Percentiles rank a stretch among this genome's conserved stretches.
Conservation (phyloP, 108 stramenopile genomes). For the Pseudonitzschia delicatissima region DNA sequence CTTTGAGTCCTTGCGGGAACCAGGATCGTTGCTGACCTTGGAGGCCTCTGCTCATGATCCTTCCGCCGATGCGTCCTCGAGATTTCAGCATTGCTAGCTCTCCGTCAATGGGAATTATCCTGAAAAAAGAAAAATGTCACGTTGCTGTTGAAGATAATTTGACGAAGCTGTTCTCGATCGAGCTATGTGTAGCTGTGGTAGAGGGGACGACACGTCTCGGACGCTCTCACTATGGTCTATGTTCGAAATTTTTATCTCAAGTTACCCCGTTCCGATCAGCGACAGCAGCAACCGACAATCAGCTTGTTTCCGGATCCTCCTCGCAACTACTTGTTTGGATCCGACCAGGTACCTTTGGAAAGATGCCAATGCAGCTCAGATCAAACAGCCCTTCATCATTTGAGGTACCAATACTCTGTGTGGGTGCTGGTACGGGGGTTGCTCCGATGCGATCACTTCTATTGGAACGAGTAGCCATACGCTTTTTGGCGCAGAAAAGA, state of each 20-base stretch:
- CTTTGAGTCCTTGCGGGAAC: slow-evolving; percentile 67
- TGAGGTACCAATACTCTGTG: slow-evolving; percentile 60
- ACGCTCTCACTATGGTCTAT: slow-evolving; percentile 65
- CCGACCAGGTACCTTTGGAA: slow-evolving; percentile 65
- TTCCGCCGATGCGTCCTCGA: slow-evolving; percentile 69
- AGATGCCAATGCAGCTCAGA: slow-evolving; percentile 43
- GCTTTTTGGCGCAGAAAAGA: not conserved
- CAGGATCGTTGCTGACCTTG: slow-evolving; percentile 40
- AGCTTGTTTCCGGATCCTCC: too few relatives aligned
- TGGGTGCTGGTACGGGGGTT: slow-evolving; percentile 84
- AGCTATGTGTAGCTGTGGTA: slow-evolving; percentile 77
- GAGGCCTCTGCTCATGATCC: slow-evolving; percentile 50
- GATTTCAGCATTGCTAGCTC: slow-evolving; percentile 84
- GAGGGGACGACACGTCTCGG: slow-evolving; percentile 74
- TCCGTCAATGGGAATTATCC: slow-evolving; percentile 32
- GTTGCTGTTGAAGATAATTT: too few relatives aligned
- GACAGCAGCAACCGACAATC: slow-evolving; percentile 4
- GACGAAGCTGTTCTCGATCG: slow-evolving; percentile 46
- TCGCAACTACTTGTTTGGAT: slow-evolving; percentile 60
- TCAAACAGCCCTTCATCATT: slow-evolving; percentile 18
- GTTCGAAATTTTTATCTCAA: slow-evolving; percentile 60
- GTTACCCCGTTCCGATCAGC: not conserved
- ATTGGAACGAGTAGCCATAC: slow-evolving; percentile 54
- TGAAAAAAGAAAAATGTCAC: not conserved
- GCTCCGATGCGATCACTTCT: slow-evolving; percentile 80